Conservation (phyloP, 495 filamentous ascomycete genomes). For the Ascobolus immersus region DNA sequence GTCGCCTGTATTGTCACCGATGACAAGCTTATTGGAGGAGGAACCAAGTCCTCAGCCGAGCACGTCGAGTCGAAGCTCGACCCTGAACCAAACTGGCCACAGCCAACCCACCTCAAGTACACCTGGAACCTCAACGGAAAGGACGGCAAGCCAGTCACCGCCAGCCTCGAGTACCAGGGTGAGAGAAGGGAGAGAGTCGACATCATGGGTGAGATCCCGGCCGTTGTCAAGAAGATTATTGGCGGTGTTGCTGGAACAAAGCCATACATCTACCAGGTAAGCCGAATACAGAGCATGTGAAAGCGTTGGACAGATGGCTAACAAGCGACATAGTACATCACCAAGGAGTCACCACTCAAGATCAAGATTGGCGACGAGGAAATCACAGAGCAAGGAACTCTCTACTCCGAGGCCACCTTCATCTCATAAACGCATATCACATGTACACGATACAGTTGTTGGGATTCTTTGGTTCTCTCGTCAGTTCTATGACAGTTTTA, state of each 20-base stretch:
- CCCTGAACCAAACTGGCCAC: conserved; percentile 63
- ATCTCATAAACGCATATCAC: too few relatives aligned
- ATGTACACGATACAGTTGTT: too few relatives aligned
- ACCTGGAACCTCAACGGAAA: conserved; percentile 54
- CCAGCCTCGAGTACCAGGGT: conserved; percentile 40
- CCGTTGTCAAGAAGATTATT: conserved; percentile 81
- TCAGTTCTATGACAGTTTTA: too few relatives aligned
- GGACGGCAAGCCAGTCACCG: conserved; percentile 45
- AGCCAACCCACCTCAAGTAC: conserved; percentile 49
- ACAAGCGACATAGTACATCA: too few relatives aligned
- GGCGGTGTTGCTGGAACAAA: conserved; percentile 66
- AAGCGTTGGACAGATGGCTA: too few relatives aligned
- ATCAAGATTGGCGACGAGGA: conserved; percentile 60
- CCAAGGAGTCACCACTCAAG: too few relatives aligned
- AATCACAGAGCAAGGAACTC: conserved; percentile 42
- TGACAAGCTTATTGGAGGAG: conserved; percentile 51
- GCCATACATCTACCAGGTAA: conserved; percentile 91
- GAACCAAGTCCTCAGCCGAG: conserved; percentile 30
- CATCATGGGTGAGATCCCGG: conserved; percentile 86
- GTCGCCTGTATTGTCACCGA: conserved; percentile 64
- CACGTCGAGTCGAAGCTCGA: conserved; percentile 48
- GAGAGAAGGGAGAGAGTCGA: conserved; percentile 60
- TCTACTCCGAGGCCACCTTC: conserved; percentile 78
- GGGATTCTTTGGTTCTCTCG: too few relatives aligned
- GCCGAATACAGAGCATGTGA: too few relatives aligned